Conservation (phyloP, 2,329 filamentous ascomycete species). For the Grosmannia serpens region DNA sequence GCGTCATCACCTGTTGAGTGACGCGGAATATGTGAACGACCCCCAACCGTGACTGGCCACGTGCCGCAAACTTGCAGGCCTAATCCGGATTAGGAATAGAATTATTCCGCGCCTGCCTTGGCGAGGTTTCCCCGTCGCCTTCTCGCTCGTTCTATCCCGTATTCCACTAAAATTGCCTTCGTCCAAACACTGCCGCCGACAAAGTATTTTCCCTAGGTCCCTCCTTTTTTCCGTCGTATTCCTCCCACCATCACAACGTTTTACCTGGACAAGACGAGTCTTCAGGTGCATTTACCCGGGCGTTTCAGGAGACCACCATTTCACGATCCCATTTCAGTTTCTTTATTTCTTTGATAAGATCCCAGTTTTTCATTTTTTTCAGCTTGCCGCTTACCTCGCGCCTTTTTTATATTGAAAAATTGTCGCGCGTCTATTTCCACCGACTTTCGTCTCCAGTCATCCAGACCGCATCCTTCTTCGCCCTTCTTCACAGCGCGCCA, state of each 20-base stretch:
- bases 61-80: constrained; percentile 3
- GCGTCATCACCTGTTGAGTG: background rate
- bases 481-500: background rate
- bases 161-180: constrained; percentile 1
- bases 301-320: background rate
- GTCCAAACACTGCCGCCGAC: background rate
- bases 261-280: background rate
- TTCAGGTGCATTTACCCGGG: background rate
- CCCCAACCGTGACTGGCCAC: constrained; percentile 14
- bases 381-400: background rate
- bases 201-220: background rate
- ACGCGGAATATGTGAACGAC: background rate
- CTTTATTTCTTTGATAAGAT: background rate
- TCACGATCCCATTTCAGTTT: background rate
- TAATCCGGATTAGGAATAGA: constrained; percentile 1
- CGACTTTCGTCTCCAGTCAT: background rate
- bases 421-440: constrained; percentile 1
- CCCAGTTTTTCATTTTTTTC: background rate
- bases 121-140: background rate
- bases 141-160: constrained; percentile 4
- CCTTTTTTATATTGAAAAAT: background rate
- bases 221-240: background rate
- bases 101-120: background rate
- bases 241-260: background rate
- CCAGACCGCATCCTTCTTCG: background rate